Conservation (phyloP, 2,329 filamentous ascomycete species). For the Diplocarpon mali region DNA sequence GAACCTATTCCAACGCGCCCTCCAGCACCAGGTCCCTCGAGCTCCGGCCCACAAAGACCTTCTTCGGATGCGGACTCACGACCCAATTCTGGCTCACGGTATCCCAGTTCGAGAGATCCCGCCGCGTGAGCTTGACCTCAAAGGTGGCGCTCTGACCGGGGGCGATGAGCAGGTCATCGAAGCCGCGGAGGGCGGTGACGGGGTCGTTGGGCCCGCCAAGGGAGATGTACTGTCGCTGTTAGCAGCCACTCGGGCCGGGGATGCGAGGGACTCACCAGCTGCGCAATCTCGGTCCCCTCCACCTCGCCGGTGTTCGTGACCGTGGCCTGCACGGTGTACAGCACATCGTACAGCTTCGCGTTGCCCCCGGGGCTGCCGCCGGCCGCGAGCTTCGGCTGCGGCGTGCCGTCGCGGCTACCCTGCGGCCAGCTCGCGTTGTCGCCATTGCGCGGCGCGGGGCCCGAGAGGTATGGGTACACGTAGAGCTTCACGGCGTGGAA, state of each 20-base stretch:
- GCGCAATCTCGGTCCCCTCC: conserved; percentile 44
- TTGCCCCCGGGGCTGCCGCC: conserved; percentile 44
- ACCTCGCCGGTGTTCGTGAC: conserved; percentile 45
- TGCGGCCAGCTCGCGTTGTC: conserved; percentile 26
- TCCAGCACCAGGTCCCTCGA: conserved; percentile 20
- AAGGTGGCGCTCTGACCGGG: conserved; percentile 58
- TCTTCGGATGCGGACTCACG: conserved; percentile 23
- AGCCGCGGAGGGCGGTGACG: conserved; percentile 59
- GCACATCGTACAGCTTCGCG: conserved; percentile 39
- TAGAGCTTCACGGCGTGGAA: conserved; percentile 35
- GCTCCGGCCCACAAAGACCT: conserved; percentile 22
- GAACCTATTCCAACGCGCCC: conserved; percentile 4
- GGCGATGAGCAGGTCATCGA: conserved; percentile 64
- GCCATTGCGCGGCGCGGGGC: conserved; percentile 26
- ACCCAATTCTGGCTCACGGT: conserved; percentile 70
- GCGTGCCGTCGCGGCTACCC: conserved; percentile 32
- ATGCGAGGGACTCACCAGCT: conserved; percentile 30
- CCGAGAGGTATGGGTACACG: conserved; percentile 45
- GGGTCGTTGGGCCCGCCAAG: conserved; percentile 70
- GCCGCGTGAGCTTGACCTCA: conserved; percentile 57
- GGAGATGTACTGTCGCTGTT: conserved; percentile 50
- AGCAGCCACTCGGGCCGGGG: neutral
- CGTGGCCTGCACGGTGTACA: conserved; percentile 41
- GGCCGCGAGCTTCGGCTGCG: conserved; percentile 35
- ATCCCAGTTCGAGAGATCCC: conserved; percentile 87